A percentile compares a stretch with the other conserved stretches of the same genome.
Conservation (phyloP, 2,329 filamentous ascomycete species). For the Botryotinia narcissicola region DNA sequence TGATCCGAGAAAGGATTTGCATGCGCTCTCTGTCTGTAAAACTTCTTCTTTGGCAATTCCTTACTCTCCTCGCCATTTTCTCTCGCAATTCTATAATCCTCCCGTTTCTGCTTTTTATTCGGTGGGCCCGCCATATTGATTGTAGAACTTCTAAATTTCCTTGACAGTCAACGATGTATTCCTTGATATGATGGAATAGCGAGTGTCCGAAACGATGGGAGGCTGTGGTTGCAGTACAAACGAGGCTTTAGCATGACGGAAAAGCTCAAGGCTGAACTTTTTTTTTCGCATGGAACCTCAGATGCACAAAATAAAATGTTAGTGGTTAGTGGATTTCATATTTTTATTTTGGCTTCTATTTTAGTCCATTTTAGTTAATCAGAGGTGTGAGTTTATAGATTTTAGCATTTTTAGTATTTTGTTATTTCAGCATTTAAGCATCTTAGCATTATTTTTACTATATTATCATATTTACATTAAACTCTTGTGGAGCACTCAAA, state of each 20-base stretch:
- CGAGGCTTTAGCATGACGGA: slow-evolving; percentile 16
- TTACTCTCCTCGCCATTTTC: slow-evolving; percentile 45
- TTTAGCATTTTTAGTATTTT: not conserved
- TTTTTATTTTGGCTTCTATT: not conserved
- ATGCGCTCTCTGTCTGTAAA: slow-evolving; percentile 93
- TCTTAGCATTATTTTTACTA: not conserved
- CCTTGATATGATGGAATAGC: not conserved
- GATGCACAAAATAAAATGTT: slow-evolving; percentile 3
- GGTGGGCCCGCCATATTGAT: slow-evolving; percentile 44
- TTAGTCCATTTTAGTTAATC: not conserved
- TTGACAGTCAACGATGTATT: slow-evolving; percentile 3
- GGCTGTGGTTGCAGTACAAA: not conserved
- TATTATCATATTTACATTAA: not conserved
- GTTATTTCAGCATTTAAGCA: too few species aligned
- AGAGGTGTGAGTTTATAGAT: not conserved
- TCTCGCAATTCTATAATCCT: slow-evolving; percentile 59
- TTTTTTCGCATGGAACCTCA: not conserved
- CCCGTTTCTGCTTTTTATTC: slow-evolving; percentile 64
- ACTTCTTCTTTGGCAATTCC: slow-evolving; percentile 82
- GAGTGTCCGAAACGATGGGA: not conserved
- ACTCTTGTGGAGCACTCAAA: not conserved
- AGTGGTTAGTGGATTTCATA: not conserved
- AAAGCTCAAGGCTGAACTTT: slow-evolving; percentile 23
- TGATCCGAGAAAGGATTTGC: slow-evolving; percentile 99
- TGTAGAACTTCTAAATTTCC: not conserved